Percentiles rank a stretch among this genome's conserved stretches.
Evolutionary conservation across 2,329 filamentous ascomycete genomes (phyloP).

Genomic region (Proliferodiscus dingleyae): DNA sequence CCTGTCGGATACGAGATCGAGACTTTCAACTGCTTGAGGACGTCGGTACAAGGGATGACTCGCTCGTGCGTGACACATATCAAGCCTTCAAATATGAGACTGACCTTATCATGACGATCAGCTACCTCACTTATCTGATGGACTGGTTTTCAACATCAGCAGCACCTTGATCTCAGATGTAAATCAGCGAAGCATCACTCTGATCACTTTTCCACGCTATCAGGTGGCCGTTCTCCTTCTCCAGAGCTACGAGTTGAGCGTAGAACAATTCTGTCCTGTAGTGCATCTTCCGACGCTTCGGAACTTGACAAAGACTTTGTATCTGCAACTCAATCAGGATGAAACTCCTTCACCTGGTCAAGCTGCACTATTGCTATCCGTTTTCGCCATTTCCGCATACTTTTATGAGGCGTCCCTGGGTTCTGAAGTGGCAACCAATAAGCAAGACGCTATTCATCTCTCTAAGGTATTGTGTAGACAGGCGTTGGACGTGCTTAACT

Average conservation of each 20-base stretch:
- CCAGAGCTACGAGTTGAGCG: constrained; percentile 20
- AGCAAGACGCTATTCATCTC: constrained; percentile 27
- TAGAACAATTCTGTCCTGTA: constrained; percentile 23
- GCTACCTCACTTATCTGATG: constrained; percentile 19
- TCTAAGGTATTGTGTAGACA: constrained; percentile 28
- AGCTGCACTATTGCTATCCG: constrained; percentile 26
- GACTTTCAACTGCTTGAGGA: constrained; percentile 13
- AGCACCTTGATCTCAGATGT: not conserved
- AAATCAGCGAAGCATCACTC: constrained; percentile 2
- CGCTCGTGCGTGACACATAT: constrained; percentile 8
- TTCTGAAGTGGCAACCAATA: constrained; percentile 16
- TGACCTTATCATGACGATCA: constrained; percentile 3
- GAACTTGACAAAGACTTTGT: constrained; percentile 22
- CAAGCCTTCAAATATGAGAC: not conserved
- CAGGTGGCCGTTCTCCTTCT: constrained; percentile 18
- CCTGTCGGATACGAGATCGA: constrained; percentile 7
- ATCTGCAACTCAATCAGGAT: constrained; percentile 18
- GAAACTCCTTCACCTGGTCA: constrained; percentile 19
- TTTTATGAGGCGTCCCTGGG: constrained; percentile 19
- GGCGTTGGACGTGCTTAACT: constrained; percentile 32
- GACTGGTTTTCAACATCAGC: constrained; percentile 14
- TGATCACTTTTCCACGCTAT: constrained; percentile 18
- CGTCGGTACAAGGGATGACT: constrained; percentile 13
- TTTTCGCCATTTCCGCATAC: constrained; percentile 24
- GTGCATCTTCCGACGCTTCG: constrained; percentile 22